Conservation (phyloP, 2,329 filamentous ascomycete species). For the Lachnellula occidentalis region DNA sequence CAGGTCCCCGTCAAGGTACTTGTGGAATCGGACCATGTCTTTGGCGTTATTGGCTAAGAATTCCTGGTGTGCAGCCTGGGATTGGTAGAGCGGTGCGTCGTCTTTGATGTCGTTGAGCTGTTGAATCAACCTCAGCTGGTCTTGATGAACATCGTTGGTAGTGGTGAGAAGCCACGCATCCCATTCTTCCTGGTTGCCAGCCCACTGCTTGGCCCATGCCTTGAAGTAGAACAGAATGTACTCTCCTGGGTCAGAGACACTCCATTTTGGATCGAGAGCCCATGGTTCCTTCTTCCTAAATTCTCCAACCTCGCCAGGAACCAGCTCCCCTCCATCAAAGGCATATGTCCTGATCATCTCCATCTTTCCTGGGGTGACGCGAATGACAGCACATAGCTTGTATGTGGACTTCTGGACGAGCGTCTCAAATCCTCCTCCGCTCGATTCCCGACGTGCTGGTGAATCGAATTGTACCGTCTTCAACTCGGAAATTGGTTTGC, state of each 20-base stretch:
- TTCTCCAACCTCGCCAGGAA: not conserved
- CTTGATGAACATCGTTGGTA: too few relatives aligned
- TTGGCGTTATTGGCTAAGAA: too few relatives aligned
- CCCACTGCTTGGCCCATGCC: too few relatives aligned
- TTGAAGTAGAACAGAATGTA: not conserved
- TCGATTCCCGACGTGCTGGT: not conserved
- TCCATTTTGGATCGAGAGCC: not conserved
- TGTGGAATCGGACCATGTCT: too few relatives aligned
- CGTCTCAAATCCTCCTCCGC: not conserved
- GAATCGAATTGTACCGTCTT: not conserved
- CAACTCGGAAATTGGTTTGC: not conserved
- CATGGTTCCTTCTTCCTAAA: not conserved
- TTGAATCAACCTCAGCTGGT: too few relatives aligned
- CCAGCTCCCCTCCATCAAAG: not conserved
- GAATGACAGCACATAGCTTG: not conserved
- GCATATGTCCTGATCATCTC: not conserved
- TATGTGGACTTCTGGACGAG: not conserved
- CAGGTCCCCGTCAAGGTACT: too few relatives aligned
- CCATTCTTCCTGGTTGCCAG: too few relatives aligned
- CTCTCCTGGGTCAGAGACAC: not conserved
- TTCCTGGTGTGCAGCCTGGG: too few relatives aligned
- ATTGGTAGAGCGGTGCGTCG: too few relatives aligned
- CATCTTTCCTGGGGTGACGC: not conserved
- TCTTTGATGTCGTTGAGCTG: too few relatives aligned
- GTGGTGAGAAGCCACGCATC: too few relatives aligned